Evolutionary conservation across 1,284 basidiomycete species (phyloP).

Genomic region (Marasmius sp.): DNA sequence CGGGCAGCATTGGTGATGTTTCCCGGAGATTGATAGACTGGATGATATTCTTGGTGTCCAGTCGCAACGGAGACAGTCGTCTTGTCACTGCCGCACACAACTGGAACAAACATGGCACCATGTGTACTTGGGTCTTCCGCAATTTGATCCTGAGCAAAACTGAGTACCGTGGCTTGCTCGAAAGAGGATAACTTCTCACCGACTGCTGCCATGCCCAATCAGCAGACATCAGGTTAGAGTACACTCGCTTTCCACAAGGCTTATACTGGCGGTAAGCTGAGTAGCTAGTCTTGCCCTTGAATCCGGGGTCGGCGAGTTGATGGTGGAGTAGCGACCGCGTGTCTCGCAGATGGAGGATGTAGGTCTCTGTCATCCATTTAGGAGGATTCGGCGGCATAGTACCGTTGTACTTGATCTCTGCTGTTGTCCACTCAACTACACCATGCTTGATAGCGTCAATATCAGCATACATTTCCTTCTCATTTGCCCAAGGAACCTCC

Average conservation of each 20-base stretch:
- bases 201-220: slow-evolving; percentile 24
- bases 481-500: slow-evolving; percentile 21
- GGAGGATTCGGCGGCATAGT: slow-evolving; percentile 17
- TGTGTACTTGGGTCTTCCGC: slow-evolving; percentile 16
- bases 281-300: slow-evolving; percentile 17
- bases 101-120: slow-evolving; percentile 28
- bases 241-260: slow-evolving; percentile 16
- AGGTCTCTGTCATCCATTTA: slow-evolving; percentile 24
- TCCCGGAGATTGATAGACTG: slow-evolving; percentile 27
- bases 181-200: not conserved
- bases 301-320: slow-evolving; percentile 19
- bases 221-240: slow-evolving; percentile 26
- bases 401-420: slow-evolving; percentile 20
- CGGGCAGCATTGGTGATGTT: slow-evolving; percentile 22
- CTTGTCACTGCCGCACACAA: slow-evolving; percentile 35
- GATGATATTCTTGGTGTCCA: slow-evolving; percentile 31
- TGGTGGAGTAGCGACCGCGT: slow-evolving; percentile 13
- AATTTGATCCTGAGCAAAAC: slow-evolving; percentile 20
- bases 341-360: slow-evolving; percentile 20
- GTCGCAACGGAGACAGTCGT: slow-evolving; percentile 34
- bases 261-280: slow-evolving; percentile 21
- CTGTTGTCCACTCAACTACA: slow-evolving; percentile 20
- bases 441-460: slow-evolving; percentile 26
- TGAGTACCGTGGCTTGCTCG: not conserved
- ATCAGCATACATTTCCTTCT: slow-evolving; percentile 21